Conservation (phyloP, 2,329 filamentous ascomycete genomes). For the Davidsoniella neocaledoniae region DNA sequence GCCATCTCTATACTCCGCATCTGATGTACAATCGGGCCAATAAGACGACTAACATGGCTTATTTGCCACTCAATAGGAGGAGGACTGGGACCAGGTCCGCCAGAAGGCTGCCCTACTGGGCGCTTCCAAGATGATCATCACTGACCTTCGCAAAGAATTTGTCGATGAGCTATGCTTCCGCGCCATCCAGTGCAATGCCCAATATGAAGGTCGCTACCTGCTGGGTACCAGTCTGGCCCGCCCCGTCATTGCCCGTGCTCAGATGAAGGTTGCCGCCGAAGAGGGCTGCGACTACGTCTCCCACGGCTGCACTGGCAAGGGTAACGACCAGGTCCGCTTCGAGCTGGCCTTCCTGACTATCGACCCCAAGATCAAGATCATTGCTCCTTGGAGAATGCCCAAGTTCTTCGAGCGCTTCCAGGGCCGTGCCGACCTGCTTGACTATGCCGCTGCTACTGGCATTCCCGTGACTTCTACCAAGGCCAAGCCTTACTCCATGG, state of each 20-base stretch:
- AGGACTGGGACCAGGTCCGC: constrained; percentile 19
- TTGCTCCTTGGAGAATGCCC: constrained; percentile 58
- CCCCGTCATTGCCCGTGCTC: constrained; percentile 46
- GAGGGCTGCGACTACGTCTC: constrained; percentile 17
- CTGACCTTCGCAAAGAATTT: constrained; percentile 52
- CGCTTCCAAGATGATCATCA: constrained; percentile 28
- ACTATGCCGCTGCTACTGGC: constrained; percentile 49
- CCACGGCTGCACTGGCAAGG: constrained; percentile 44
- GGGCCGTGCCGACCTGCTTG: constrained; percentile 55
- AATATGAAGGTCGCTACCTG: constrained; percentile 38
- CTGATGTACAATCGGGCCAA: neutral
- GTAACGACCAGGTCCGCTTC: constrained; percentile 23
- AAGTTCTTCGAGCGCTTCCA: constrained; percentile 54
- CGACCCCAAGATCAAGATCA: constrained; percentile 50
- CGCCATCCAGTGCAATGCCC: constrained; percentile 50
- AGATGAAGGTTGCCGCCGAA: constrained; percentile 29
- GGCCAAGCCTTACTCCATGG: constrained; percentile 50
- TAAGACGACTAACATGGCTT: neutral
- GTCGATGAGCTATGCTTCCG: constrained; percentile 62
- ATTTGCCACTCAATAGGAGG: constrained; percentile 3
- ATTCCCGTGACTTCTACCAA: constrained; percentile 61
- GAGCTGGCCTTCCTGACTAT: constrained; percentile 26
- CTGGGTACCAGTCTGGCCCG: constrained; percentile 40
- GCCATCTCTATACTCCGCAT: neutral
- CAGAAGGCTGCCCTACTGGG: constrained; percentile 25